Evolutionary conservation across 129 eudicot species (phyloP).

Genomic region (Tanacetum coccineum): DNA sequence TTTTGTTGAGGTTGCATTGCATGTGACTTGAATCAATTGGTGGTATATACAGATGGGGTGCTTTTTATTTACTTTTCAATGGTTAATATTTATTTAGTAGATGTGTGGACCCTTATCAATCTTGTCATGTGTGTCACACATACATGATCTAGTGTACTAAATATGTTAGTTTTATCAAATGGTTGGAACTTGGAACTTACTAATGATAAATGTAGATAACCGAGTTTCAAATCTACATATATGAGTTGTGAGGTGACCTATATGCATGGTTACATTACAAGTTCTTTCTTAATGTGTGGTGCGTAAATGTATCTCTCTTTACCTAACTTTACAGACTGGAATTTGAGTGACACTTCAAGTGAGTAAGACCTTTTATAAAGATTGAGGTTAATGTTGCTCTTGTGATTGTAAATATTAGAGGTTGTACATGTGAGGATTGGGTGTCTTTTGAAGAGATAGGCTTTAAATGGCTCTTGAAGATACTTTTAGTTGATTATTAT

Average conservation of each 20-base stretch:
- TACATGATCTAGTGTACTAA: constrained; percentile 4
- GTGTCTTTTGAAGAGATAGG: constrained; percentile 9
- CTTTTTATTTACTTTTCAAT: constrained; percentile 32
- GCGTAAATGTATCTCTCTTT: constrained; percentile 13
- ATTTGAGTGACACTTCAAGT: constrained; percentile 8
- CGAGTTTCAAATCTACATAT: not conserved
- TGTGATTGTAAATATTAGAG: constrained; percentile 4
- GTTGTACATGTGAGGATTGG: constrained; percentile 6
- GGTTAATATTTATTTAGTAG: not conserved
- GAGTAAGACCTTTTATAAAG: constrained; percentile 9
- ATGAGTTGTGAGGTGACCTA: not conserved
- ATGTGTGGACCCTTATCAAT: constrained; percentile 11
- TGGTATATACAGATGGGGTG: constrained; percentile 58
- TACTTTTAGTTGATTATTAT: constrained; percentile 13
- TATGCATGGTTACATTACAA: not conserved
- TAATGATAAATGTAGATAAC: too few relatives aligned
- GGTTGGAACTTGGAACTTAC: not conserved
- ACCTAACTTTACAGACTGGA: constrained; percentile 21
- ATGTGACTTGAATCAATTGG: constrained; percentile 33
- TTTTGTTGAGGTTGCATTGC: constrained; percentile 28
- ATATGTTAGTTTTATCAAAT: not conserved
- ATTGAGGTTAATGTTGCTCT: not conserved
- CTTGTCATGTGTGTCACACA: constrained; percentile 9
- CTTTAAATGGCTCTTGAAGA: constrained; percentile 22
- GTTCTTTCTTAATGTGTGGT: constrained; percentile 10